phyloP scores from a whole-genome alignment of 129 eudicot genomes.

The Chrysanthemum makinoi region DNA sequence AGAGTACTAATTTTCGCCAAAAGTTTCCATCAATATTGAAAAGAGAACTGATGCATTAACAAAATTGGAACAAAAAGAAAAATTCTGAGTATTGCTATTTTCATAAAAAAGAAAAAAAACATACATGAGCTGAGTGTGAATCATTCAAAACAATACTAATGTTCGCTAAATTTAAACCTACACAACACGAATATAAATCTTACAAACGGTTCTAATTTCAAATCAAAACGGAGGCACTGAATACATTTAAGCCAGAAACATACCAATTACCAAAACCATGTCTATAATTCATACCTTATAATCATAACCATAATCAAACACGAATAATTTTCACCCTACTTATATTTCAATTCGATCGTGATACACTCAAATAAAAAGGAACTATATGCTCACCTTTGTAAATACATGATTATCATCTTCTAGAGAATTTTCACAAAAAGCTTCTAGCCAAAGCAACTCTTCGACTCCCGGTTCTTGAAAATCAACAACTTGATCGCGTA shows the following conservation, averaged over 20 bases:
- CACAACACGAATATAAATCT: no score
- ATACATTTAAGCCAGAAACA: no score
- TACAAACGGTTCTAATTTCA: no score
- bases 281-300: no score
- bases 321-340: background rate
- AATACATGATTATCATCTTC: constrained; percentile 22
- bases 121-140: background rate
- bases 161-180: background rate
- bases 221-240: no score
- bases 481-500: constrained; percentile 11
- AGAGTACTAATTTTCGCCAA: background rate
- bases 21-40: background rate
- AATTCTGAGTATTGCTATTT: background rate
- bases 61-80: background rate
- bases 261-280: no score
- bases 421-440: constrained; percentile 16
- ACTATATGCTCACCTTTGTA: constrained; percentile 20
- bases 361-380: background rate
- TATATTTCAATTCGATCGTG: background rate
- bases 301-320: no score
- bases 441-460: background rate
- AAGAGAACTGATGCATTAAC: background rate
- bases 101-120: background rate
- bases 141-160: background rate
- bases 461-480: constrained; percentile 10